Evolutionary conservation across 2,329 filamentous ascomycete genomes (phyloP), one percentile per base, ranked within the genome.

Genomic region (Fusarium brevicatenulatum): DNA sequence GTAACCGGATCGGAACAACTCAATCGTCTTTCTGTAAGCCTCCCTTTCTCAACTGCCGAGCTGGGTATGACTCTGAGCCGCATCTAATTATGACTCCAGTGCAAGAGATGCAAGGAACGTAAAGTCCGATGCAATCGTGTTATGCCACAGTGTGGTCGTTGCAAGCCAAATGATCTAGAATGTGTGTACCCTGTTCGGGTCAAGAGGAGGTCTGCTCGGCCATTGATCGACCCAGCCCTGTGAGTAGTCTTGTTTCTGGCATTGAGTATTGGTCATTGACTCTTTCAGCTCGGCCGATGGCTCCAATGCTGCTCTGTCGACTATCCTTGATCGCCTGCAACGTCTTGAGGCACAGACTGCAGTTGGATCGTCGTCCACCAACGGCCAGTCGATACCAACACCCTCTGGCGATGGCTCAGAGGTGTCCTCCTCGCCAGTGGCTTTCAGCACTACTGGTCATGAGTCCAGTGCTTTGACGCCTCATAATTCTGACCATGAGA

Each of bases 41-140:
- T 47, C 30, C 8, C 23, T 25, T 15, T 40, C 36, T 34, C 28
- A 37, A 11, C 23, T 39, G 18, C 56, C 50, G n/a, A 30, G n/a
- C 21, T 16, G 25, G 8, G 7, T 3, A 52, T 21, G 49, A 15
- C 30, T 52, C n/a, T 4, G 32, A 36, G n/a, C n/a, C 37, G 46
- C 6, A 34, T 34, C 57, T 74, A 21, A 70, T 53, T 49, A 34
- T 44, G 32, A 55, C 44, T 54, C 21, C 39, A 43, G 77, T 78
- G 77, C 49, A 65, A 65, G 50, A 76, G 77, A 63, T 78, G 77
- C 63, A 78, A 78, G 60, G 73, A 78, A 47, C 76, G 77, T 25
- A 78, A 78, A 39, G 77, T 80, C 28, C 73, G 79, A 39, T 80
- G 79, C 47, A 79, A 77, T 63, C 77, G 78, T 61, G 62, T 78